A percentile compares a stretch with the other conserved stretches of the same genome.
Conservation (phyloP, 2,329 filamentous ascomycete genomes). For the Phaeosphaeria sp. region DNA sequence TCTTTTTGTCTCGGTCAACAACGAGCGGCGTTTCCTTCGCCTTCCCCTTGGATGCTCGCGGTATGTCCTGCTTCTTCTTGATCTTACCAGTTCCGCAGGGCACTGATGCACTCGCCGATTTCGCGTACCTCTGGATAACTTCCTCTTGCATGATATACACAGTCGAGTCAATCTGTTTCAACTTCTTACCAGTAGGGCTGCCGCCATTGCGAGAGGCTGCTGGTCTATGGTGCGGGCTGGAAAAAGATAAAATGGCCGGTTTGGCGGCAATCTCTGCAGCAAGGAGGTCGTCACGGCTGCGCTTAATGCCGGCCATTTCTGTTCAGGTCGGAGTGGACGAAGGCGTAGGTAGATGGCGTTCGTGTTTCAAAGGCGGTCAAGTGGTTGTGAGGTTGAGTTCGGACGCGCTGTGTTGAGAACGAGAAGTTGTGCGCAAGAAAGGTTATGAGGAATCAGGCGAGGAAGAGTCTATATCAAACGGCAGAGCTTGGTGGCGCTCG, state of each 20-base stretch:
- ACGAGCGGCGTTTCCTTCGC: background rate
- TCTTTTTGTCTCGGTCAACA: background rate
- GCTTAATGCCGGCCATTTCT: background rate
- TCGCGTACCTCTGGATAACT: background rate
- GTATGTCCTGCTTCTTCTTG: background rate
- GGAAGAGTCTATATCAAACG: too few species aligned
- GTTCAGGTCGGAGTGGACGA: background rate
- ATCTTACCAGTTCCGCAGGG: background rate
- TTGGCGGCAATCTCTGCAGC: background rate
- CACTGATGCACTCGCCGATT: background rate
- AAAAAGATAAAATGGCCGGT: background rate
- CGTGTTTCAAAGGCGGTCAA: too few species aligned
- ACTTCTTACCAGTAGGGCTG: background rate
- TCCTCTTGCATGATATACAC: background rate
- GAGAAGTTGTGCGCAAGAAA: too few species aligned
- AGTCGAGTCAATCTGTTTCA: background rate
- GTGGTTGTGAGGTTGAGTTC: too few species aligned
- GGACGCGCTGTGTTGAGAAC: too few species aligned
- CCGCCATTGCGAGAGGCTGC: background rate
- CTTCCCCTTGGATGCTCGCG: background rate
- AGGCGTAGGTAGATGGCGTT: too few species aligned
- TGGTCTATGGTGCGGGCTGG: background rate
- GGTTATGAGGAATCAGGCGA: too few species aligned
- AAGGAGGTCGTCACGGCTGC: background rate
- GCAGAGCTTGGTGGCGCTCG: too few species aligned